Evolutionary conservation across 1,284 basidiomycete species (phyloP), one percentile per base, ranked within the genome.

Genomic region (Ustilago esculenta): DNA sequence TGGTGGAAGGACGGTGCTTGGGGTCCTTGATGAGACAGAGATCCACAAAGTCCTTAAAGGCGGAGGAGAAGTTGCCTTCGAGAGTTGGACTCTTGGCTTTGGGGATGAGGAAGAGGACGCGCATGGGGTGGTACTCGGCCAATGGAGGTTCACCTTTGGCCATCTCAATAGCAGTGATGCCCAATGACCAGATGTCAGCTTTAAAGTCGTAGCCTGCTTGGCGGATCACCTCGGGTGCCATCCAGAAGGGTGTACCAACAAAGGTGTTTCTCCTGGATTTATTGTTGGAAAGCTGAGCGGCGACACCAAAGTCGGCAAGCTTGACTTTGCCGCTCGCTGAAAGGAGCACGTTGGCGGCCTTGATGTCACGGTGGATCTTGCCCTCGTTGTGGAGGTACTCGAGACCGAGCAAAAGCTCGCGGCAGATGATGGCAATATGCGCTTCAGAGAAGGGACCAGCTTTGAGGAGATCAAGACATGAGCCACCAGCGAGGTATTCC

Each of bases 401-500:
- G 39, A 98, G 88, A 15, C 95, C 96, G n/a, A 91, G 84, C 21
- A 98, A 86, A 1, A 98, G 88, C 82, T 98, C 95, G 46, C 92
- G 90, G 77, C 92, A 94, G 67, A 98, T 88, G 73, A 96, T 90
- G 14, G 95, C 94, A 67, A 98, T 96, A 79, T 97, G 93, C 0
- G 87, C 86, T 83, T 98, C 96, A 8, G 90, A 88, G 82, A 98
- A 96, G 18, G 88, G 85, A 21, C 92, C 94, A 0, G 92, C 88
- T 82, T 95, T 96, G 75, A 98, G 87, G 44, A 98, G 86, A 82
- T 98, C 95, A 47, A 96, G 87, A 84, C 95, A 97, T 18, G 94
- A 97, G n/a, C 95, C 95, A 29, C 95, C 96, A 0, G 94, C 94
- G 46, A 98, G 89, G 82, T 93, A 98, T 83, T 99, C 95, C 96